Base-by-base conservation (phyloP, 164 flowering plant genomes). In the Chimonanthus praecox region DNA sequence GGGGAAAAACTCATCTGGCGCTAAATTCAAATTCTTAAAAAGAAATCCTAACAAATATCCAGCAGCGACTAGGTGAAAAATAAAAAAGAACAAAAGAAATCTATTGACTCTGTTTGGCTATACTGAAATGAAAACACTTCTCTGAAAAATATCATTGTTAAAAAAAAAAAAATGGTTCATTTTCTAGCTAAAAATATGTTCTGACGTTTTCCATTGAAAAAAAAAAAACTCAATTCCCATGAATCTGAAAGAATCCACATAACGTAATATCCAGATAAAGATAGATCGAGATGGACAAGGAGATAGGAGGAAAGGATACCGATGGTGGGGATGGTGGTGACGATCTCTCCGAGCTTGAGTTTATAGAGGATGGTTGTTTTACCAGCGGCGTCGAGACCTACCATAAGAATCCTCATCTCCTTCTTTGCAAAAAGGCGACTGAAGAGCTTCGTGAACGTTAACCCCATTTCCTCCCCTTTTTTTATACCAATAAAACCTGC, bases 391-490 rank as follows among this genome's bases (percentile, higher is more conserved):
- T 88, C 92, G 44, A 88, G 92, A 80, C 90, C 92, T 10, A 88
- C 92, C 92, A 88, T 88, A 76, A 88, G 80, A 80, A 88, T 88
- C n/a, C 89, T 79, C 90, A 88, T 87, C 84, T 88, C 90, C 69
- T 80, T 88, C 88, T 89, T 89, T 49, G 91, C 88, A 80, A 85
- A 88, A 46, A 89, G 85, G 75, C 87, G 85, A 76, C 90, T 86
- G 77, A 88, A 89, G 44, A 88, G 84, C 87, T 87, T 88, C 33
- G 88, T 83, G 81, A 89, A 87, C 3, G 84, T 83, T 51, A 89
- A 77, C 83, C 91, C 91, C 91, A 89, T 88, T 58, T 64, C 62
- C 75, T 61, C 48, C 45, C 13, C 64, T 10, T 6, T 7, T 4
- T 58, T 13, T 7, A 6, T 13, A 2, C n/a, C 68, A 43, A 5